These are phyloP conservation scores for Pseudonitzschia delicatissima DNA, from an alignment of 108 stramenopile genomes.

Conservation along the genomic window DNA sequence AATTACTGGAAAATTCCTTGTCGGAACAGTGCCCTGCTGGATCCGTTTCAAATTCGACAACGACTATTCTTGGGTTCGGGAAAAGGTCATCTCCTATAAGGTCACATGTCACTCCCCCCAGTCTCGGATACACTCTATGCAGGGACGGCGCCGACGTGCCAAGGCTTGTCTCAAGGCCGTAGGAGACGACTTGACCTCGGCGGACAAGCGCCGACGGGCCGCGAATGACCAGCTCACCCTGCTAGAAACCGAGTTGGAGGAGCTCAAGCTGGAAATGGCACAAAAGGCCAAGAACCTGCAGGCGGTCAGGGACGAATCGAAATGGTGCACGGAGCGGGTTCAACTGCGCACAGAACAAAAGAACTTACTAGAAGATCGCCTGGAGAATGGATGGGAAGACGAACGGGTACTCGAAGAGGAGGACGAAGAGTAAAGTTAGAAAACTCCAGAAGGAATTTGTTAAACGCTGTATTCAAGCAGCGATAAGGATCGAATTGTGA, in stretches of 20 bases:
- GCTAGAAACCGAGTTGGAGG: constrained; percentile 46
- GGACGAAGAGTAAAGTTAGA: neutral
- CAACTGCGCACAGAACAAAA: constrained; percentile 60
- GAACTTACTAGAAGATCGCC: constrained; percentile 43
- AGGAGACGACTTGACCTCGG: constrained; percentile 42
- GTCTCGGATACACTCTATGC: no score
- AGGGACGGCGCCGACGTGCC: constrained; percentile 76
- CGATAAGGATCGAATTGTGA: no score
- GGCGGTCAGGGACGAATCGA: constrained; percentile 58
- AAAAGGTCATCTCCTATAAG: constrained; percentile 74
- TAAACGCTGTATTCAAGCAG: no score
- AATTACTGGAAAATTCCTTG: constrained; percentile 82
- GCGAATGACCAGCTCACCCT: constrained; percentile 34
- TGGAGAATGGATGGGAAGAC: constrained; percentile 78
- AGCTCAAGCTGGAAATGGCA: constrained; percentile 50
- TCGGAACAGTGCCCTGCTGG: constrained; percentile 80
- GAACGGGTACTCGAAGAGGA: constrained; percentile 31
- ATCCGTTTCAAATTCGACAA: constrained; percentile 80
- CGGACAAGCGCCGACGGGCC: constrained; percentile 38
- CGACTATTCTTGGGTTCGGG: constrained; percentile 86
- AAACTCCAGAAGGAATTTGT: no score
- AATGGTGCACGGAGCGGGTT: constrained; percentile 56
- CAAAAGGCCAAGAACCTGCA: constrained; percentile 58
- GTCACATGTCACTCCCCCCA: constrained; percentile 76
- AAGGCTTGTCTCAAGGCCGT: constrained; percentile 69